A percentile compares a stretch with the other conserved stretches of the same genome.
phyloP scores from a whole-genome alignment of 129 eudicot genomes.

The Rutidosis leptorrhynchoides region DNA sequence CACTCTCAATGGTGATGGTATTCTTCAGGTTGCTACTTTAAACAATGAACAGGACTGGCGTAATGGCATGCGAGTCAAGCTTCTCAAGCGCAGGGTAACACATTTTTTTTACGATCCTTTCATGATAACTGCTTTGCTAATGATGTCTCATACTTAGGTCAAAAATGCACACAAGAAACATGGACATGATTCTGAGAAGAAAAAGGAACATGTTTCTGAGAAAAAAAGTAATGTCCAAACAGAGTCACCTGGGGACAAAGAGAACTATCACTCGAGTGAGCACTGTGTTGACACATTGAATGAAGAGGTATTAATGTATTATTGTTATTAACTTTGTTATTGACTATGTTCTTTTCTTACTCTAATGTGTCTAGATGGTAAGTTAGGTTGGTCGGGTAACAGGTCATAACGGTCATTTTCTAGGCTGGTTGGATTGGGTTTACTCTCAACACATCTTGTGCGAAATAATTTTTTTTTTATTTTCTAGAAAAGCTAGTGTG shows the following conservation, averaged over 20 bases:
- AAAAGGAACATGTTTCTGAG: slow-evolving; percentile 47
- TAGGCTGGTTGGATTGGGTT: neutral
- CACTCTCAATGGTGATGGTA: neutral
- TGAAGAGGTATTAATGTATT: slow-evolving; percentile 60
- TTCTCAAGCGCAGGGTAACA: slow-evolving; percentile 67
- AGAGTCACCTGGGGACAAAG: slow-evolving; percentile 52
- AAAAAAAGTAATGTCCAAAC: slow-evolving; percentile 45
- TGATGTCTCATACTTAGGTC: slow-evolving; percentile 39
- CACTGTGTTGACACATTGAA: slow-evolving; percentile 54
- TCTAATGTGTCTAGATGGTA: neutral
- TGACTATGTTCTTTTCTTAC: neutral
- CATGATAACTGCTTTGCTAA: slow-evolving; percentile 20
- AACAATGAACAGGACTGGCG: slow-evolving; percentile 97
- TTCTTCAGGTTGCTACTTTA: slow-evolving; percentile 68
- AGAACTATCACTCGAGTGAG: slow-evolving; percentile 52
- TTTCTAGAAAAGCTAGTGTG: neutral
- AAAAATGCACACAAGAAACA: slow-evolving; percentile 56
- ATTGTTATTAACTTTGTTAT: neutral
- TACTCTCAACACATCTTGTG: neutral
- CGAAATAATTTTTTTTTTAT: no score
- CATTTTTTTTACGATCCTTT: neutral
- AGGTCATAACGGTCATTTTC: neutral
- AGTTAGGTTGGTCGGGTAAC: neutral
- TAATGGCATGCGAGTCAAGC: slow-evolving; percentile 90
- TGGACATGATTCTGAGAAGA: slow-evolving; percentile 54